phyloP scores from a whole-genome alignment of 75 land plant genomes.

The Ceratopteris richardii region DNA sequence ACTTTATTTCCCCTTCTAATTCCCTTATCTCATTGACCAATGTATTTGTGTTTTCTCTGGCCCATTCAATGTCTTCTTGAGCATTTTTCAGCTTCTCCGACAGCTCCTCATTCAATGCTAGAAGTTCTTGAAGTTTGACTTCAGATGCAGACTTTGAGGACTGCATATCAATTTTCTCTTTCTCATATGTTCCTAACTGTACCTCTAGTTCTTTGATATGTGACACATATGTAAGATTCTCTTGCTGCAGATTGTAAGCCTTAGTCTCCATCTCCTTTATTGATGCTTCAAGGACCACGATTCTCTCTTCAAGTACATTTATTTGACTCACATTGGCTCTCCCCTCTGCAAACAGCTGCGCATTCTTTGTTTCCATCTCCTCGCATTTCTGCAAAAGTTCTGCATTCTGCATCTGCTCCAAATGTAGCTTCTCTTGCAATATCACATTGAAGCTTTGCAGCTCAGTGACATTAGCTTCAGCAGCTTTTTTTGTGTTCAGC shows the following conservation, averaged over 20 bases:
- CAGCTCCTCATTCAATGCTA: constrained; percentile 4
- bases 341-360: constrained; percentile 12
- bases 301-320: background rate
- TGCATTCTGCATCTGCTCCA: background rate
- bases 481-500: constrained; percentile 9
- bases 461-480: background rate
- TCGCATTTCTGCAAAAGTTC: constrained; percentile 7
- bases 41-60: constrained; percentile 5
- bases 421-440: constrained; percentile 9
- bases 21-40: constrained; percentile 6
- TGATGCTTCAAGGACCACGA: constrained; percentile 10
- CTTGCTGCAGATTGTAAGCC: constrained; percentile 23
- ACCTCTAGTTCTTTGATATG: constrained; percentile 24
- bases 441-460: constrained; percentile 7
- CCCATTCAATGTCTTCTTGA: constrained; percentile 5
- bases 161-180: constrained; percentile 10
- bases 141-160: constrained; percentile 15
- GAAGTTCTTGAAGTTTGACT: constrained; percentile 13
- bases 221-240: constrained; percentile 3
- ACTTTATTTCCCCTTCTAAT: background rate
- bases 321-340: background rate
- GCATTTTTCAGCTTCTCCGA: constrained; percentile 4
- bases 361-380: constrained; percentile 9
- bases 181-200: constrained; percentile 11
- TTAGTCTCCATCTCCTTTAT: constrained; percentile 13